Evolutionary conservation across 805 yeast genomes (phyloP).

Genomic region (Jamesozyma jinghongensis): DNA sequence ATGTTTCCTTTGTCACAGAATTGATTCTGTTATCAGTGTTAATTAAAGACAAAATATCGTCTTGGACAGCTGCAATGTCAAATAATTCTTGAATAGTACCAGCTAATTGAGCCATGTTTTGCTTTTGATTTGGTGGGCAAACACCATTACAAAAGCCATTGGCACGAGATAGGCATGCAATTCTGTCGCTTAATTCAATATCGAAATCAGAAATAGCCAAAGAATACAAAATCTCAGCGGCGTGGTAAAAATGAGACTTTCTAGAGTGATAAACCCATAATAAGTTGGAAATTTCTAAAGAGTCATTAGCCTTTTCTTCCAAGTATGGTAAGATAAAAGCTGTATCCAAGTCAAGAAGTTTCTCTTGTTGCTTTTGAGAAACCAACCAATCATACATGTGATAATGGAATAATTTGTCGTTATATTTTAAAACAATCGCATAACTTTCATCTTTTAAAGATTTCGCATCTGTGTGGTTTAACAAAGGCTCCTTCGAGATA

Average conservation of each 20-base stretch:
- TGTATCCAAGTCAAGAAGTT: conserved; percentile 70
- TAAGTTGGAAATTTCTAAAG: conserved; percentile 67
- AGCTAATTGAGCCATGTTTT: conserved; percentile 63
- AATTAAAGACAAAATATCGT: conserved; percentile 39
- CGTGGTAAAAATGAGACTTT: conserved; percentile 64
- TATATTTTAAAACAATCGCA: conserved; percentile 58
- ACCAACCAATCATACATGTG: conserved; percentile 91
- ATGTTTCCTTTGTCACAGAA: conserved; percentile 41
- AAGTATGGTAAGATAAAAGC: conserved; percentile 72
- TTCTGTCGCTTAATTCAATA: conserved; percentile 59
- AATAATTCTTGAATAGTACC: conserved; percentile 66
- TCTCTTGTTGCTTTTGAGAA: conserved; percentile 63
- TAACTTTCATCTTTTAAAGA: conserved; percentile 66
- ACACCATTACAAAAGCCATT: conserved; percentile 85
- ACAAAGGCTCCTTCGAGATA: background rate
- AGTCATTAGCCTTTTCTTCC: conserved; percentile 53
- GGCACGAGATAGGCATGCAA: conserved; percentile 84
- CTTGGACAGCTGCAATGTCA: conserved; percentile 79
- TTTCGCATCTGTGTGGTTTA: conserved; percentile 22
- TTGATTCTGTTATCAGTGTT: conserved; percentile 39
- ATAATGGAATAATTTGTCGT: conserved; percentile 83
- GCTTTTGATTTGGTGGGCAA: conserved; percentile 67
- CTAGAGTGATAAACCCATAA: conserved; percentile 86
- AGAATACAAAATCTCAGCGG: conserved; percentile 72
- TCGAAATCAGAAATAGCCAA: conserved; percentile 68